Base-by-base conservation (phyloP, 2,329 filamentous ascomycete species). In the Mycosphaerella sp. region DNA sequence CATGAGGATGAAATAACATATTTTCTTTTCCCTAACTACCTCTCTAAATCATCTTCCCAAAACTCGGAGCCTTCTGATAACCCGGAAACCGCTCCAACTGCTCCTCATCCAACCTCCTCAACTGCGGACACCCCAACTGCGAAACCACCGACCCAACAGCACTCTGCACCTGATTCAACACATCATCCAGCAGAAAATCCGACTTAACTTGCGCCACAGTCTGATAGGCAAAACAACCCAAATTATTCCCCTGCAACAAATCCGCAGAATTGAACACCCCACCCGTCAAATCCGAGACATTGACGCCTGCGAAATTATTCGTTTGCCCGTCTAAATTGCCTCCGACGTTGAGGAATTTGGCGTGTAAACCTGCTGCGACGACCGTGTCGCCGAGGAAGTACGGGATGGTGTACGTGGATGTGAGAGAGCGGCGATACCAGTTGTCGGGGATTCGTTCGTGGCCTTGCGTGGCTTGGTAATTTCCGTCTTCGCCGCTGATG, bases 241-340 rank as follows among this genome's bases (percentile, higher is more conserved):
- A 63, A 52, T 70, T 70, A 62, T 73, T 69, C 8, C 66, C 69
- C 42, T 64, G 48, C 44, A 62, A 49, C 1, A 66, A 53, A 32
- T 57, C 59, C 10, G 51, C 53, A 14, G 50, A 42, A 58, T 76
- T 78, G 57, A 74, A 72, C 0, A 78, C 63, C 23, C 73, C 73
- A 9, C 67, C 66, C 12, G 70, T 72, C 9, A 75, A 53, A 44
- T 72, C 61, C 8, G 43, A 53, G 4, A 71, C 57, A 50, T 73
- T 61, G 29, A 73, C 52, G 4, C 68, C 68, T 26, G 64, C 63
- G 58, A 72, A 72, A 39, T 66, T 66, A 59, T 72, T 68, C 9
- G 59, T 57, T 21, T 63, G 67, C 43, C 70, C 69, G 11, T 68
- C 68, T 11, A 61, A 52, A 62, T 72, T 65, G 63, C 72, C 70